Conservation (phyloP, 176 grass and related monocot species). For the Elaeis guineensis region DNA sequence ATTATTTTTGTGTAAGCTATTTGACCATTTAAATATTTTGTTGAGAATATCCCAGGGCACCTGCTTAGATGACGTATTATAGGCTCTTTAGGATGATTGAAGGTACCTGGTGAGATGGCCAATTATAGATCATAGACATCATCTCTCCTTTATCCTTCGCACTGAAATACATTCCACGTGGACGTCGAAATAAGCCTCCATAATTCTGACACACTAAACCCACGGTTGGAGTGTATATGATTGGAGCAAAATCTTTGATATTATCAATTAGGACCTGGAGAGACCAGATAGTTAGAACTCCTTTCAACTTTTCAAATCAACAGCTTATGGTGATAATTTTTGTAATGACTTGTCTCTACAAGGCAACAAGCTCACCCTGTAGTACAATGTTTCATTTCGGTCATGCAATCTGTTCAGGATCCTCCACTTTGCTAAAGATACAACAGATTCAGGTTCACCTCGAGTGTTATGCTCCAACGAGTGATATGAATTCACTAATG, state of each 20-base stretch:
- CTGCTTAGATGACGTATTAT: no score
- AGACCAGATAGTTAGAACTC: slow-evolving; percentile 10
- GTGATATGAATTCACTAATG: slow-evolving; percentile 68
- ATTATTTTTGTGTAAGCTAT: no score
- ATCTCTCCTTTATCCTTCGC: slow-evolving; percentile 97
- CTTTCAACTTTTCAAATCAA: no score
- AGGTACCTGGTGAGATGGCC: slow-evolving; percentile 56
- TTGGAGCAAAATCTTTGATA: slow-evolving; percentile 91
- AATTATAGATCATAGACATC: slow-evolving; percentile 99
- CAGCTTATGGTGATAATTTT: not conserved
- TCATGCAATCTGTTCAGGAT: slow-evolving; percentile 97
- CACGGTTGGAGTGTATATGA: slow-evolving; percentile 96
- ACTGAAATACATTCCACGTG: slow-evolving; percentile 96
- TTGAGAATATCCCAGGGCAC: no score
- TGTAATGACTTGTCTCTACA: not conserved
- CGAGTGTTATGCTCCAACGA: slow-evolving; percentile 87
- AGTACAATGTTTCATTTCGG: slow-evolving; percentile 92
- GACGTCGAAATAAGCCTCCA: slow-evolving; percentile 83
- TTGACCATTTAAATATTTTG: no score
- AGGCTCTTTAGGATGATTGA: not conserved
- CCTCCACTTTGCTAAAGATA: slow-evolving; percentile 93
- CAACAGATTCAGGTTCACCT: slow-evolving; percentile 41
- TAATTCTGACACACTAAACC: slow-evolving; percentile 93
- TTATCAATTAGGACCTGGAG: slow-evolving; percentile 90
- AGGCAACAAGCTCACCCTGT: slow-evolving; percentile 53